Conservation (phyloP, 345 rosid species). For the Streptanthus diversifolius region DNA sequence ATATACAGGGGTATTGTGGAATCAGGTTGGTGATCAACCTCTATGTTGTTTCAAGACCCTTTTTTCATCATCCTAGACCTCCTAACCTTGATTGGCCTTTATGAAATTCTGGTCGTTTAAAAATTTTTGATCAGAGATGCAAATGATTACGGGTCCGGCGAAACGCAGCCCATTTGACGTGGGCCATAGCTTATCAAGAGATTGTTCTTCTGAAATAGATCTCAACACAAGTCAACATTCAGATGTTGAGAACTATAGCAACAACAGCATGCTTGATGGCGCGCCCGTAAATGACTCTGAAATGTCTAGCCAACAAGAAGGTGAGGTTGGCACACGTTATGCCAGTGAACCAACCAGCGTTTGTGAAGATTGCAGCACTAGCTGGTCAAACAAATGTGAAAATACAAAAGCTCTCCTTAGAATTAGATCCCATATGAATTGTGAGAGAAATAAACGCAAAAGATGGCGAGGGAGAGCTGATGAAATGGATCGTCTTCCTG, state of each 20-base stretch:
- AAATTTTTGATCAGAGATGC: conserved; percentile 39
- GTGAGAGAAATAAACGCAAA: conserved; percentile 82
- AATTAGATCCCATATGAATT: conserved; percentile 46
- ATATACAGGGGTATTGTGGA: conserved; percentile 84
- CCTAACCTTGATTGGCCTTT: conserved; percentile 5
- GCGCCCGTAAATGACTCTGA: conserved; percentile 45
- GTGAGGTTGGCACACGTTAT: conserved; percentile 53
- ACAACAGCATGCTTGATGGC: conserved; percentile 38
- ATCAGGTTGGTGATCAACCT: conserved; percentile 35
- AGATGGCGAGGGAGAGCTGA: conserved; percentile 87
- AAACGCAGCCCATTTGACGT: conserved; percentile 44
- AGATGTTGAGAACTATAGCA: conserved; percentile 51
- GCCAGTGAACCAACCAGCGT: conserved; percentile 49
- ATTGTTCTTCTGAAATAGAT: conserved; percentile 52
- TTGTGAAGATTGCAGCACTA: conserved; percentile 77
- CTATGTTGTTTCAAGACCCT: not conserved
- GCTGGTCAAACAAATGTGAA: conserved; percentile 57
- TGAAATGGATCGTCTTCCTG: conserved; percentile 45
- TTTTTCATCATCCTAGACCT: not conserved
- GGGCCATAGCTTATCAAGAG: conserved; percentile 45
- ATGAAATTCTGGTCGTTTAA: conserved; percentile 10
- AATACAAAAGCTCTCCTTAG: conserved; percentile 42
- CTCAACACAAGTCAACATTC: conserved; percentile 44
- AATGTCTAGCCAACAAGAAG: conserved; percentile 41
- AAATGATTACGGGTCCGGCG: conserved; percentile 33